Percentiles rank a stretch among this genome's conserved stretches.
These are phyloP conservation scores for Saccharomycopsis vini DNA, from an alignment of 805 yeast genomes.

Conservation along the genomic window DNA sequence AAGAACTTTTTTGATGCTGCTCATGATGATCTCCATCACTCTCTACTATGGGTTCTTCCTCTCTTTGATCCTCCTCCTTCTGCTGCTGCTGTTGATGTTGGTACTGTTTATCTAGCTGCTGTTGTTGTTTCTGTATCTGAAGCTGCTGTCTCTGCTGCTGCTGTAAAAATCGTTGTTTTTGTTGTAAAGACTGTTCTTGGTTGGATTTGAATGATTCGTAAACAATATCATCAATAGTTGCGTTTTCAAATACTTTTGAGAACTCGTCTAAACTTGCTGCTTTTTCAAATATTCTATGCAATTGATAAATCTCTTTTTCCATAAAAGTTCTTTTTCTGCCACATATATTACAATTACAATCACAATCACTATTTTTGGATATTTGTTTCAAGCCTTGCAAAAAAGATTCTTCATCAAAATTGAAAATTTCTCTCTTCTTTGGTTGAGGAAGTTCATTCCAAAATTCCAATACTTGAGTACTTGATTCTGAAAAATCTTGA, in stretches of 20 bases:
- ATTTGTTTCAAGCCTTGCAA: constrained; percentile 5
- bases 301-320: constrained; percentile 8
- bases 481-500: not conserved
- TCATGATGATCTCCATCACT: too few relatives aligned
- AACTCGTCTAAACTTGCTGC: not conserved
- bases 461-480: not conserved
- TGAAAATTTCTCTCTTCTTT: constrained; percentile 1
- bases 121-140: not conserved
- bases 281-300: constrained; percentile 2
- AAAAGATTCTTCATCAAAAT: constrained; percentile 7
- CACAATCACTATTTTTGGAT: not conserved
- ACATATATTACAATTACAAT: constrained; percentile 10
- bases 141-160: not conserved
- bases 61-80: too few relatives aligned
- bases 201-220: constrained; percentile 1
- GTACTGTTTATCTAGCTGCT: not conserved
- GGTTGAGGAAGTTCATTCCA: not conserved
- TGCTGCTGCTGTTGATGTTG: not conserved
- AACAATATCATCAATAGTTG: constrained; percentile 6
- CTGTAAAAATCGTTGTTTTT: not conserved
- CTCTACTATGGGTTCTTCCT: too few relatives aligned
- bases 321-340: constrained; percentile 5
- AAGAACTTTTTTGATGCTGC: not conserved
- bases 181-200: not conserved
- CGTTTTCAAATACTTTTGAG: not conserved